phyloP scores from a whole-genome alignment of 2,329 filamentous ascomycete species.

The Uncinocarpus reesii region DNA sequence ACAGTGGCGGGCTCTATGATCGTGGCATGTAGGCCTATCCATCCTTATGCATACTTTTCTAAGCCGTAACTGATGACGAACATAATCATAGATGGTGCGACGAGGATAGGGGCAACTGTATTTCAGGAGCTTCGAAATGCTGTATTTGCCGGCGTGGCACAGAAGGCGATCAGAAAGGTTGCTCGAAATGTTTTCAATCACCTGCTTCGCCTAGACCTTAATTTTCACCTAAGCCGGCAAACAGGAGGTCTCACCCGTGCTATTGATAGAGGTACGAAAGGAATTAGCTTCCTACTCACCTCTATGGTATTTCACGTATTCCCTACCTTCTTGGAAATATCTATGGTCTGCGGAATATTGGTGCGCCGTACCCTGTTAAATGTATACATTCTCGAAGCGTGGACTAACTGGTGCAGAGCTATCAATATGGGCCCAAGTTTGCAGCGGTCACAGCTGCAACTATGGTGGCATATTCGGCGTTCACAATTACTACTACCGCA shows the following conservation, averaged over 20 bases:
- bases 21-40: conserved; percentile 56
- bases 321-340: conserved; percentile 85
- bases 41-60: neutral
- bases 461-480: conserved; percentile 91
- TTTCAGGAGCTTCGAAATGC: conserved; percentile 94
- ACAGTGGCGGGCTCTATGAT: conserved; percentile 89
- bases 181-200: conserved; percentile 90
- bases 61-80: conserved; percentile 3
- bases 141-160: conserved; percentile 90
- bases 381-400: neutral
- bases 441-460: conserved; percentile 81
- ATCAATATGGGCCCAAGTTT: conserved; percentile 86
- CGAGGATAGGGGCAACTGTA: conserved; percentile 75
- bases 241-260: conserved; percentile 89
- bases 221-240: conserved; percentile 88
- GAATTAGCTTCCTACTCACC: conserved; percentile 90
- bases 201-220: conserved; percentile 74
- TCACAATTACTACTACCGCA: conserved; percentile 90
- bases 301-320: conserved; percentile 98
- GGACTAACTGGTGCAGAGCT: conserved; percentile 48
- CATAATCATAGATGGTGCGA: conserved; percentile 55
- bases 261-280: conserved; percentile 94
- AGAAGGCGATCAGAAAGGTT: conserved; percentile 87
- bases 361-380: conserved; percentile 31
- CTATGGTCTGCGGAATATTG: conserved; percentile 89